A percentile compares a stretch with the other conserved stretches of the same genome.
These are phyloP conservation scores for Leccinum solheimii DNA, from an alignment of 1,284 basidiomycete species.

Conservation along the genomic window DNA sequence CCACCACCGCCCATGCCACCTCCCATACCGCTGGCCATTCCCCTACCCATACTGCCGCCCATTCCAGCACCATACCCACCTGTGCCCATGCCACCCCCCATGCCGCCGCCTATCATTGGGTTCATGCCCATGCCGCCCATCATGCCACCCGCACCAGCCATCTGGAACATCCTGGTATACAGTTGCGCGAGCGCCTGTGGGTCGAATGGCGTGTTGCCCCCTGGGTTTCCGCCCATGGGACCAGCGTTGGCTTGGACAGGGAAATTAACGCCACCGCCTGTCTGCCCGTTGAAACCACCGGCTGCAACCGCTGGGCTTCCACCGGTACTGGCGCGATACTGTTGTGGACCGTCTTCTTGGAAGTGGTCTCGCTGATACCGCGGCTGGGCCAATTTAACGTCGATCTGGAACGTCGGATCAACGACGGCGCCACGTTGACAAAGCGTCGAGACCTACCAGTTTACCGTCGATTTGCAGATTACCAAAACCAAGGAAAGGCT, in stretches of 20 bases:
- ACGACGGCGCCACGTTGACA: background rate
- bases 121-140: conserved; percentile 41
- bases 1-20: conserved; percentile 17
- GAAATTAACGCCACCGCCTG: conserved; percentile 30
- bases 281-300: conserved; percentile 20
- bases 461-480: conserved; percentile 92
- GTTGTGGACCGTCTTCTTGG: conserved; percentile 40
- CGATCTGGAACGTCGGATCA: conserved; percentile 60
- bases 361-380: conserved; percentile 72
- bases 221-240: conserved; percentile 24
- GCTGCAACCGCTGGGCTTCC: conserved; percentile 23
- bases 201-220: conserved; percentile 66
- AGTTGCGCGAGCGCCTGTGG: conserved; percentile 78
- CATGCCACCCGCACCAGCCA: conserved; percentile 51
- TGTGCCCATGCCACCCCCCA: conserved; percentile 41
- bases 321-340: conserved; percentile 28
- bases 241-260: conserved; percentile 29
- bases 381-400: conserved; percentile 92
- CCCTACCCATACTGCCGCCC: conserved; percentile 38
- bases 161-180: conserved; percentile 84
- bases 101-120: conserved; percentile 24
- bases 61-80: conserved; percentile 39
- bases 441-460: conserved; percentile 53
- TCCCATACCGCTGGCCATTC: conserved; percentile 36
- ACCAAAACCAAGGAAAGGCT: conserved; percentile 81